phyloP scores from a whole-genome alignment of 768 basidiomycete genomes.

The Hygrocybe punicea region DNA sequence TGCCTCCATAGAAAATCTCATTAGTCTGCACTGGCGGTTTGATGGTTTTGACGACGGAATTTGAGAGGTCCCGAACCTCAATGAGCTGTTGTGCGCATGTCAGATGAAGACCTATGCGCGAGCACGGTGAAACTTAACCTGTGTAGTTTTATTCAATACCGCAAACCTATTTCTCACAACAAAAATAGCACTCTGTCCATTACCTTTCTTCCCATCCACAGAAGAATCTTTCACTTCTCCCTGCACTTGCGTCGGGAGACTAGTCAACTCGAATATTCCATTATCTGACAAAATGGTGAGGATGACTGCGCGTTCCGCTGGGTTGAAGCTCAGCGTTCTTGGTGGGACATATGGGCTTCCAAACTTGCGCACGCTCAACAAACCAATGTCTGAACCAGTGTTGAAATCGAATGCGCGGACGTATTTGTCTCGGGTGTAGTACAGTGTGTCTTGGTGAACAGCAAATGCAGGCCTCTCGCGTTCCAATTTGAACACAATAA shows the following conservation, averaged over 20 bases:
- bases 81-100: slow-evolving; percentile 59
- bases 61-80: slow-evolving; percentile 91
- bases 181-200: slow-evolving; percentile 87
- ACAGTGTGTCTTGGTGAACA: slow-evolving; percentile 84
- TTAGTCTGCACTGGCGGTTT: slow-evolving; percentile 93
- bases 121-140: slow-evolving; percentile 47
- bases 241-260: slow-evolving; percentile 66
- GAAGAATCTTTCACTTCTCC: slow-evolving; percentile 90
- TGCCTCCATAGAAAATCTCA: slow-evolving; percentile 98
- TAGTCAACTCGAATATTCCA: slow-evolving; percentile 87
- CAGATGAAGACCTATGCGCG: background rate
- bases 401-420: slow-evolving; percentile 93
- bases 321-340: slow-evolving; percentile 93
- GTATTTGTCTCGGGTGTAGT: slow-evolving; percentile 97
- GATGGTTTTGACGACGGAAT: slow-evolving; percentile 90
- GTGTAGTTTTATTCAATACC: slow-evolving; percentile 81
- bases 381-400: slow-evolving; percentile 86
- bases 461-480: slow-evolving; percentile 96
- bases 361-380: slow-evolving; percentile 91
- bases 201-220: slow-evolving; percentile 86
- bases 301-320: slow-evolving; percentile 90
- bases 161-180: slow-evolving; percentile 97
- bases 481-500: slow-evolving; percentile 99
- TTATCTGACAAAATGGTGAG: slow-evolving; percentile 91
- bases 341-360: slow-evolving; percentile 95